These are phyloP conservation scores for Oryza glumipatula DNA, from an alignment of 176 grass and related monocot genomes.

Conservation along the genomic window DNA sequence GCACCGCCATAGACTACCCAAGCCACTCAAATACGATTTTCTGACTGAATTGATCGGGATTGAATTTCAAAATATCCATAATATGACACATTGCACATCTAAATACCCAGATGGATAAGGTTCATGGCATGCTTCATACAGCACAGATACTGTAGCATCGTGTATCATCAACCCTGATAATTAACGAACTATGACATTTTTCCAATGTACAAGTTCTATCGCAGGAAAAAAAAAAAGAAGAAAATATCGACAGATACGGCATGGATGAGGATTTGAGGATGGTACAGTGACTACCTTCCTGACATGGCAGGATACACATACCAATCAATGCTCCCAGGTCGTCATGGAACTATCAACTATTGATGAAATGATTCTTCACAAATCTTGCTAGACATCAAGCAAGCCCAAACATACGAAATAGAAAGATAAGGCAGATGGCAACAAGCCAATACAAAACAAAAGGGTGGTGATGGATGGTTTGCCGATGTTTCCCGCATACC, in stretches of 20 bases:
- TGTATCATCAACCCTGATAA: too few species aligned
- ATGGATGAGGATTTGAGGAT: too few species aligned
- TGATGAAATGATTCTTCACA: neutral
- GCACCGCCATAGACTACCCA: too few species aligned
- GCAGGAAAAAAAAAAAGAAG: too few species aligned
- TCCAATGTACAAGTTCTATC: neutral
- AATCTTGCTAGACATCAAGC: neutral
- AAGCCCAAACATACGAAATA: neutral
- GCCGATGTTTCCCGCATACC: neutral
- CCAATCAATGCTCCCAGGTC: neutral
- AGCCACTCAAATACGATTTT: too few species aligned
- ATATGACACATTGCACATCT: neutral
- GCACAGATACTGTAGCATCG: too few species aligned
- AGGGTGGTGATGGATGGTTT: neutral
- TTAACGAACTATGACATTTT: neutral
- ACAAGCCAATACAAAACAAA: neutral
- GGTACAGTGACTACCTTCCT: neutral
- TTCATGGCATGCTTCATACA: too few species aligned
- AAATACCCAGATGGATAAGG: too few species aligned
- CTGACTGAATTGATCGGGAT: too few species aligned
- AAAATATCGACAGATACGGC: too few species aligned
- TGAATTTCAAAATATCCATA: too few species aligned
- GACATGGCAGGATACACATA: neutral
- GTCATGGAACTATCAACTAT: neutral
- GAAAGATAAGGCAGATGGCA: neutral